A percentile compares a stretch with the other conserved stretches of the same genome.
These are phyloP conservation scores for Hymenoscyphus salicellus DNA, from an alignment of 2,329 filamentous ascomycete genomes.

Conservation along the genomic window DNA sequence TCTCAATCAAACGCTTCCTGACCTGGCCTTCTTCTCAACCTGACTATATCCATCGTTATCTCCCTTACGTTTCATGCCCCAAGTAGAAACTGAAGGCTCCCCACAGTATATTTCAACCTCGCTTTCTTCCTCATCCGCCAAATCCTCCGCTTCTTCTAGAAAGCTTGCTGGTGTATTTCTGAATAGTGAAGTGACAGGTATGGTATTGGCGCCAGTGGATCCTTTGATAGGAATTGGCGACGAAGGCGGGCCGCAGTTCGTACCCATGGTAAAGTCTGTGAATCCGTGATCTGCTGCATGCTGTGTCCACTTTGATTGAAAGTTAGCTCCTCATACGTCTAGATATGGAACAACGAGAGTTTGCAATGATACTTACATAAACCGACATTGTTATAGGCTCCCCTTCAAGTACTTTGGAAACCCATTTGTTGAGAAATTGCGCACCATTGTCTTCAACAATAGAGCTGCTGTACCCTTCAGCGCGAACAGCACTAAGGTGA, in stretches of 20 bases:
- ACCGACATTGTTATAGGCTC: conserved; percentile 6
- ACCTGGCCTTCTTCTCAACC: neutral
- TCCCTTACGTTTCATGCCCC: neutral
- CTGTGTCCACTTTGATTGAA: neutral
- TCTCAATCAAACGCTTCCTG: neutral
- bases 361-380: neutral
- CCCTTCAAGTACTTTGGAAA: conserved; percentile 1
- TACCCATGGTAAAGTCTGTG: neutral
- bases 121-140: neutral
- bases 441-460: neutral
- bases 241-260: neutral
- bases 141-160: neutral
- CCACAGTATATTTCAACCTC: neutral
- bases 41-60: neutral
- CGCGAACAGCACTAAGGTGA: neutral
- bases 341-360: neutral
- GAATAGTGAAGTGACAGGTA: neutral
- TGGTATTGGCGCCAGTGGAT: neutral
- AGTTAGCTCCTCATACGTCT: neutral
- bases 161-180: neutral
- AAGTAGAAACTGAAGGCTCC: neutral
- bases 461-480: neutral
- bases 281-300: neutral
- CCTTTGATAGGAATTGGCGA: neutral
- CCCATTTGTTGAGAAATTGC: conserved; percentile 6